Evolutionary conservation across 352 stramenopile species (phyloP).

Genomic region (Globisporangium nagaii): DNA sequence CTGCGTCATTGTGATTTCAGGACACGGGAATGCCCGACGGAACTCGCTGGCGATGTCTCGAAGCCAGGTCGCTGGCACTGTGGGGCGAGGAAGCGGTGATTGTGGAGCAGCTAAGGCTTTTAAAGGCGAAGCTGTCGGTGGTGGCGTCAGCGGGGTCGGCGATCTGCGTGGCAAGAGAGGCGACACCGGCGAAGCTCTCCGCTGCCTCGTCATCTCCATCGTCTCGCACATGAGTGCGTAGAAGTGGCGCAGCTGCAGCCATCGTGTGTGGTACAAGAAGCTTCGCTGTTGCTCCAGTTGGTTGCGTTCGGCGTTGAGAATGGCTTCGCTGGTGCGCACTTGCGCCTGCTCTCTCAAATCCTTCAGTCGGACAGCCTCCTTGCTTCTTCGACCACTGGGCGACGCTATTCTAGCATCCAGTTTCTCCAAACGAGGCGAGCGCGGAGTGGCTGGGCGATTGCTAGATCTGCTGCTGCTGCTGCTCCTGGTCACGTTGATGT

Average conservation of each 20-base stretch:
- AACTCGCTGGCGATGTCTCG: conserved; percentile 28
- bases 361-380: conserved; percentile 24
- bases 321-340: conserved; percentile 12
- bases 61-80: conserved; percentile 13
- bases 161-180: background rate
- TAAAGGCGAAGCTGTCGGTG: background rate
- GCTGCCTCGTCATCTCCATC: background rate
- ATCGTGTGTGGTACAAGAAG: conserved; percentile 35
- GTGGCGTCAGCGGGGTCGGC: background rate
- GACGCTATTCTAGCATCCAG: background rate
- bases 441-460: no score
- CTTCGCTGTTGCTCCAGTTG: conserved; percentile 27
- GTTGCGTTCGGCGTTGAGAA: conserved; percentile 15
- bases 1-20: conserved; percentile 29
- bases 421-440: conserved; percentile 6
- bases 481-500: background rate
- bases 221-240: conserved; percentile 36
- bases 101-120: background rate
- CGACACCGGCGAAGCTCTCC: background rate
- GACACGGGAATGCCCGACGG: conserved; percentile 16
- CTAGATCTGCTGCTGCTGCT: background rate
- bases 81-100: background rate
- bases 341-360: conserved; percentile 28
- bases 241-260: conserved; percentile 36
- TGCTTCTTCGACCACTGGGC: background rate